phyloP scores from a whole-genome alignment of 2,329 filamentous ascomycete genomes.

The Exophiala viscosa region DNA sequence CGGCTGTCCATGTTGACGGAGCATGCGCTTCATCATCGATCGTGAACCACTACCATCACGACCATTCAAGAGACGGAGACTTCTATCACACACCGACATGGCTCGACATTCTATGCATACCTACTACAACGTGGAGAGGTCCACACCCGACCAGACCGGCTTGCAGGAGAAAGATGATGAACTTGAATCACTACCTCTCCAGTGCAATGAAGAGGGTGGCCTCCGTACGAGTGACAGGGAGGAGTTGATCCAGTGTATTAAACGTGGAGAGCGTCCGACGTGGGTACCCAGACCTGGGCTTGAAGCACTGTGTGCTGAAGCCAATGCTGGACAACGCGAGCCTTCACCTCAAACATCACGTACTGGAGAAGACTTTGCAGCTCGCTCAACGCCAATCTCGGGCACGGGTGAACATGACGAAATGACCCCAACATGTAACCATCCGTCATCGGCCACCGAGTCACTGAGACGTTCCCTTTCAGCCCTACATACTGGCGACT shows the following conservation, averaged over 20 bases:
- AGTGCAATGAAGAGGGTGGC: neutral
- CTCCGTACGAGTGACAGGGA: slow-evolving; percentile 54
- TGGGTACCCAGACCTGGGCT: slow-evolving; percentile 64
- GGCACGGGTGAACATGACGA: neutral
- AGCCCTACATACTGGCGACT: slow-evolving; percentile 61
- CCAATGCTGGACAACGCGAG: slow-evolving; percentile 16
- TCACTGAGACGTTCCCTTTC: slow-evolving; percentile 64
- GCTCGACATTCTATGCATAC: slow-evolving; percentile 13
- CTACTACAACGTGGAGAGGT: slow-evolving; percentile 5
- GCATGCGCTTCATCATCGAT: slow-evolving; percentile 27
- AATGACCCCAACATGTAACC: slow-evolving; percentile 47
- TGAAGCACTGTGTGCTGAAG: slow-evolving; percentile 39
- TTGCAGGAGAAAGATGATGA: neutral
- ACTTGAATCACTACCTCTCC: neutral
- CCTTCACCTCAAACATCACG: slow-evolving; percentile 34
- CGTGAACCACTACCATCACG: slow-evolving; percentile 3
- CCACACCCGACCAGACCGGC: neutral
- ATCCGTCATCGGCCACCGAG: slow-evolving; percentile 36
- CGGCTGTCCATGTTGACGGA: slow-evolving; percentile 5
- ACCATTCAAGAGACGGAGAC: slow-evolving; percentile 25
- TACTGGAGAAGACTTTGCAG: neutral
- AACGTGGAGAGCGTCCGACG: slow-evolving; percentile 70
- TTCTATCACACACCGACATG: slow-evolving; percentile 12
- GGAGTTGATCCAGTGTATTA: slow-evolving; percentile 79
- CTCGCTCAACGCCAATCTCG: slow-evolving; percentile 49